Conservation (phyloP, 2,329 filamentous ascomycete species). For the Onygenales sp. region DNA sequence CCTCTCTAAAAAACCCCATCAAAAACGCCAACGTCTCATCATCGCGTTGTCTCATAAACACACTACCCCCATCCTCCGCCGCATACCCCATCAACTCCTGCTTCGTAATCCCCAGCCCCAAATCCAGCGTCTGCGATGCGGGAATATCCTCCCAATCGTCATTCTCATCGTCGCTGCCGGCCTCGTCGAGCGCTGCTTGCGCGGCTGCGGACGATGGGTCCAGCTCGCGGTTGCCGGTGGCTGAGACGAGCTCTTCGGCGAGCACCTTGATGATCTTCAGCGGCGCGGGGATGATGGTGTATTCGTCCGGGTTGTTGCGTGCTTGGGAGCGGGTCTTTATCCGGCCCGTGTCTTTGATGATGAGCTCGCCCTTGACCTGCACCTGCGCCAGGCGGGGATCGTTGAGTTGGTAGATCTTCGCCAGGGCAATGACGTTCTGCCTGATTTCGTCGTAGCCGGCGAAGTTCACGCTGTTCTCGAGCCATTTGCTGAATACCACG, state of each 20-base stretch:
- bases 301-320: slow-evolving; percentile 80
- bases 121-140: slow-evolving; percentile 55
- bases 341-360: slow-evolving; percentile 65
- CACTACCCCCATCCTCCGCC: slow-evolving; percentile 44
- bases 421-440: slow-evolving; percentile 90
- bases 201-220: slow-evolving; percentile 47
- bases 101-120: slow-evolving; percentile 60
- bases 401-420: slow-evolving; percentile 80
- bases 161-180: slow-evolving; percentile 60
- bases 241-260: slow-evolving; percentile 79
- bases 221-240: slow-evolving; percentile 50
- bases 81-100: slow-evolving; percentile 72
- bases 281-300: slow-evolving; percentile 74
- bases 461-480: slow-evolving; percentile 94
- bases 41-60: slow-evolving; percentile 57
- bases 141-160: slow-evolving; percentile 86
- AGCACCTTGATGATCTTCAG: slow-evolving; percentile 96
- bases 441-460: slow-evolving; percentile 97
- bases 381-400: slow-evolving; percentile 71
- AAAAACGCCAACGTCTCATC: slow-evolving; percentile 86
- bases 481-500: slow-evolving; percentile 86
- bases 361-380: slow-evolving; percentile 82
- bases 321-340: slow-evolving; percentile 94
- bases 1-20: slow-evolving; percentile 64
- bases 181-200: slow-evolving; percentile 51